phyloP scores from a whole-genome alignment of 2,329 filamentous ascomycete genomes.

The Echinosphaeria canescens region DNA sequence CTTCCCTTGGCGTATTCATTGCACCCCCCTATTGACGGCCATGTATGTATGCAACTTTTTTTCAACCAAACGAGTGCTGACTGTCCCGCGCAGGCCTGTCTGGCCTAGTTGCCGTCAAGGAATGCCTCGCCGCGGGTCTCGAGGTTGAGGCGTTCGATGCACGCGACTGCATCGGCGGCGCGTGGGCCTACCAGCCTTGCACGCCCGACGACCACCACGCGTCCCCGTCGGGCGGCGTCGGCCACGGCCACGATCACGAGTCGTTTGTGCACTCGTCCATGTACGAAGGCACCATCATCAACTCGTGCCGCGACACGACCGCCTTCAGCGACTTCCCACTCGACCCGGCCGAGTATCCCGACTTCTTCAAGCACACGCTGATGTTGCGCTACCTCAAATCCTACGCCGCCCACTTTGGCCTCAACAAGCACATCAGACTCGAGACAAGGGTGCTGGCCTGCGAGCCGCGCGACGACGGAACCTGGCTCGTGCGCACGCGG shows the following conservation, averaged over 20 bases:
- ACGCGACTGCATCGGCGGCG: conserved; percentile 12
- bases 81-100: conserved; percentile 8
- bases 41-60: too few relatives aligned
- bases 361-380: conserved; percentile 13
- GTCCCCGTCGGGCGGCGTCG: conserved; percentile 10
- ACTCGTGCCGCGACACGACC: conserved; percentile 15
- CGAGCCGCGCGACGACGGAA: conserved; percentile 7
- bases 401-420: conserved; percentile 13
- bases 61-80: too few relatives aligned
- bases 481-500: conserved; percentile 11
- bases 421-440: conserved; percentile 12
- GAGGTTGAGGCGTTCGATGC: conserved; percentile 13
- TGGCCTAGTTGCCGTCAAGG: conserved; percentile 14
- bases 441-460: conserved; percentile 11
- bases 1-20: too few relatives aligned
- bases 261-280: conserved; percentile 9
- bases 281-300: conserved; percentile 13
- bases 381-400: conserved; percentile 13
- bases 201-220: conserved; percentile 6
- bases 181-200: conserved; percentile 14
- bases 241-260: background rate
- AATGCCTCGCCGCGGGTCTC: conserved; percentile 14
- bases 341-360: conserved; percentile 13
- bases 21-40: too few relatives aligned
- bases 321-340: conserved; percentile 16